Evolutionary conservation across 2,329 filamentous ascomycete species (phyloP), one percentile per base, ranked within the genome.

Genomic region (Diaporthe sp.): DNA sequence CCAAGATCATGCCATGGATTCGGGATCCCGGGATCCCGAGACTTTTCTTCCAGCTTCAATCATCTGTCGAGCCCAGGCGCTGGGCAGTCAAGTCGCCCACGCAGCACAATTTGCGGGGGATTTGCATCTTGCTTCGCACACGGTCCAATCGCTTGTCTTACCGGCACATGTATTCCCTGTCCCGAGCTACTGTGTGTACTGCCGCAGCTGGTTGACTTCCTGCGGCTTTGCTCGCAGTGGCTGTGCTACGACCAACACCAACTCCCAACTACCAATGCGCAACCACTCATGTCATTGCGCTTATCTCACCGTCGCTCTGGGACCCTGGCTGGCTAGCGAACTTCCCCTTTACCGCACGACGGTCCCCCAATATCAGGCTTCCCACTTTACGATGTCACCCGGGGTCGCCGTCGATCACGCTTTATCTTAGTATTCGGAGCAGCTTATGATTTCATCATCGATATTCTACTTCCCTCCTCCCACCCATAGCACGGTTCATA

Each of bases 381-480:
- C 53, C 70, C 47, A 39, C 35, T 39, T 51, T 51, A 69, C 53
- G 70, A 61, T 53, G 47, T 44, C 35, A 70, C 55, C 39, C 73
- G 73, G 71, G 30, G 56, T 70, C 70, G 47, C 73, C 71, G 71
- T 66, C 39, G 25, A 73, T 70, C 44, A 50, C 9, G 30, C 44
- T 44, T 58, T 44, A 25, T 59, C 55, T 42, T 44, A 71, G 58
- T 17, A 63, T 53, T 27, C 63, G 22, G 71, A 51, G 13, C 30
- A 51, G 73, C 61, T 70, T 70, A 51, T 58, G 47, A 37, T 61
- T 70, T 70, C 63, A 73, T 73, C 73, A 75, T 70, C 47, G 56
- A 73, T 70, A 58, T 63, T 73, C 63, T 32, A 70, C 73, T 75
- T 73, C 17, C 37, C 47, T 30, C 42, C 50, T 71, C 27, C 55